Conservation (phyloP, 208 protist species). For the Leishmania turanica region DNA sequence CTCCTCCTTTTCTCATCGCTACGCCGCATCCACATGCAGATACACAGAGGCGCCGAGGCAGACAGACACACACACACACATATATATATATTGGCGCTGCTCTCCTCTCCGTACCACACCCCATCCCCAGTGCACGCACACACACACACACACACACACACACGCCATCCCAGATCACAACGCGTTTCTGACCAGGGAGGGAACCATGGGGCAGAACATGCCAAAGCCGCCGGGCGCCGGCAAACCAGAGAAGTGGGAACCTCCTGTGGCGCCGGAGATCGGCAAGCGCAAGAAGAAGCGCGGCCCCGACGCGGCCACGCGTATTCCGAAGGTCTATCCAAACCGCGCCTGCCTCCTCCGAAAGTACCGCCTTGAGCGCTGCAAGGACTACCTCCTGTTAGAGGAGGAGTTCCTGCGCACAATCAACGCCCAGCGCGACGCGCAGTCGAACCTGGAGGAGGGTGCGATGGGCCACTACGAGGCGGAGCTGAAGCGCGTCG, state of each 20-base stretch:
- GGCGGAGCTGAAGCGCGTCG: slow-evolving; percentile 96
- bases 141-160: neutral
- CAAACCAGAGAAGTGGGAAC: slow-evolving; percentile 94
- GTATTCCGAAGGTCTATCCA: slow-evolving; percentile 94
- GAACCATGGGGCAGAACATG: slow-evolving; percentile 75
- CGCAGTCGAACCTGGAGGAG: slow-evolving; percentile 83
- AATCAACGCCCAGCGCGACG: slow-evolving; percentile 76
- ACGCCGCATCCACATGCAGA: neutral
- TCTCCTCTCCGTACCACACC: too few species aligned
- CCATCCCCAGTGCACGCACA: neutral
- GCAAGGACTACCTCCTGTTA: slow-evolving; percentile 99
- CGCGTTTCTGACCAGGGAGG: neutral
- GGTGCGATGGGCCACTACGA: slow-evolving; percentile 87
- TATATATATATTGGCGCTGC: neutral
- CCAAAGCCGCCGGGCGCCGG: slow-evolving; percentile 45
- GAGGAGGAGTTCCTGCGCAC: slow-evolving; percentile 99
- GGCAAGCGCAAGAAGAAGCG: slow-evolving; percentile 92
- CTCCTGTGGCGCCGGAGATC: slow-evolving; percentile 93
- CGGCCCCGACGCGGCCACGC: slow-evolving; percentile 76
- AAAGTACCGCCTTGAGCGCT: slow-evolving; percentile 97
- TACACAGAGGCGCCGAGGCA: neutral
- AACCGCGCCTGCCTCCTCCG: slow-evolving; percentile 97
- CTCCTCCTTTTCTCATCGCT: neutral
- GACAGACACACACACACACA: neutral
- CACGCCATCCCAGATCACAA: neutral